Base-by-base conservation (phyloP, 2,329 filamentous ascomycete genomes). In the Arthrobotrys sinensis region DNA sequence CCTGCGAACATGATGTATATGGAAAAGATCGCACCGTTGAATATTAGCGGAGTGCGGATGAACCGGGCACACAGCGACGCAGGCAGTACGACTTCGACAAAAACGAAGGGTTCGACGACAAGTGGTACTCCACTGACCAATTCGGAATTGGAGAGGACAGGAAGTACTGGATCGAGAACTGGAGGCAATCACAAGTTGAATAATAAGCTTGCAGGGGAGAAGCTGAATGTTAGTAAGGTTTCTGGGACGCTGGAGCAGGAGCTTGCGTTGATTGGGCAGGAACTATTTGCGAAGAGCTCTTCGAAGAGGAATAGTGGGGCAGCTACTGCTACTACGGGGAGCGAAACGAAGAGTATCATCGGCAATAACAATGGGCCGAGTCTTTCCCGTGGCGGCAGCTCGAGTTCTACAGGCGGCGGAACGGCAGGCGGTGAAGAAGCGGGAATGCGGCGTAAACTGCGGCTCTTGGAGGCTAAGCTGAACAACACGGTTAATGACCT, bases 401-500 rank as follows among this genome's bases (percentile, higher is more conserved):
- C 48, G 14, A 8, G 62, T 24, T 48, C 67, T 38, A 45, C 57
- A n/a, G 53, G 53, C 19, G 32, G 34, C n/a, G 14, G 16, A 24
- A 46, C 24, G 10, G 5, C 55, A 19, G 34, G 34, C 12, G 11
- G 24, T 8, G 76, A 73, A 32, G 69, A 79, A 62, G 45, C 68
- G 64, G 55, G 55, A 8, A 28, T 66, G 65, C 80, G 69, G 21
- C 57, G 76, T 21, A 46, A 65, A 28, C 14, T 80, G n/a, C 50
- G 66, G 32, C 63, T 65, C 14, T 21, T 79, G 45, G 76, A 79
- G 46, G 43, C 19, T 64, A 79, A 69, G 57, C 32, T 79, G 14
- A 73, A 75, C 34, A 79, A 69, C 40, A 79, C 78, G 34, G 76
- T 81, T 32, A 80, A 70, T 32, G 80, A 81, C 32, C 65, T 81